A percentile compares a stretch with the other conserved stretches of the same genome.
Conservation (phyloP, 371 early-diverging fungal species). For the Smittium culicis region DNA sequence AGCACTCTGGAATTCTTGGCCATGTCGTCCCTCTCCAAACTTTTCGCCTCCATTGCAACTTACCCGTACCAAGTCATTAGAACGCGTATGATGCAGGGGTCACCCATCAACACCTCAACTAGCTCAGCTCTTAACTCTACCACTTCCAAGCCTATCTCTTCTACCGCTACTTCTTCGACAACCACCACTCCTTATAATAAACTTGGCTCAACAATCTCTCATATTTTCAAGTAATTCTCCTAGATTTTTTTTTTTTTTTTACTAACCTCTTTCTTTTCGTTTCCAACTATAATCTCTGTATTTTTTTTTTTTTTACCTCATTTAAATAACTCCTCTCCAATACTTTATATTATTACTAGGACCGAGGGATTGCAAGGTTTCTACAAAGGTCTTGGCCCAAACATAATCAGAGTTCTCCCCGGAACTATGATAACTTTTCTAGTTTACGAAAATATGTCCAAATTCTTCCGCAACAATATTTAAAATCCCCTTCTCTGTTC, state of each 20-base stretch:
- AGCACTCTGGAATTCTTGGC: slow-evolving; percentile 49
- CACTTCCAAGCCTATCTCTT: too few relatives aligned
- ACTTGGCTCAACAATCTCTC: slow-evolving; percentile 12
- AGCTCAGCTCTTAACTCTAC: too few relatives aligned
- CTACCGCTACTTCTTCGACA: too few relatives aligned
- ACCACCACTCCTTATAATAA: slow-evolving; percentile 20
- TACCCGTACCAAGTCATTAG: slow-evolving; percentile 92
- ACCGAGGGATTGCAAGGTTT: slow-evolving; percentile 75
- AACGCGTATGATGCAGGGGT: slow-evolving; percentile 58
- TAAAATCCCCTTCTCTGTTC: too few relatives aligned
- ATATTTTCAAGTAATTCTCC: slow-evolving; percentile 26
- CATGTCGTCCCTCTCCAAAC: slow-evolving; percentile 80
- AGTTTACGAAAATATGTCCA: slow-evolving; percentile 69
- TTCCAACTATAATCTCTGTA: slow-evolving; percentile 26
- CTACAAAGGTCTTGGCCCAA: slow-evolving; percentile 89
- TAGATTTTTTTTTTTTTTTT: slow-evolving; percentile 41
- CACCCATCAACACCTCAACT: neutral
- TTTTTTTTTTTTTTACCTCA: slow-evolving; percentile 52
- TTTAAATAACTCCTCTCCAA: too few relatives aligned
- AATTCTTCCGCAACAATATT: neutral
- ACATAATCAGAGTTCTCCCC: slow-evolving; percentile 77
- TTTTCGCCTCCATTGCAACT: slow-evolving; percentile 70
- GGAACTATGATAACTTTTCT: slow-evolving; percentile 90
- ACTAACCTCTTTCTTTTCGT: slow-evolving; percentile 45
- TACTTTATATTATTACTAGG: too few relatives aligned